Evolutionary conservation across 2,329 filamentous ascomycete species (phyloP).

Genomic region (Orbilia oligospora): DNA sequence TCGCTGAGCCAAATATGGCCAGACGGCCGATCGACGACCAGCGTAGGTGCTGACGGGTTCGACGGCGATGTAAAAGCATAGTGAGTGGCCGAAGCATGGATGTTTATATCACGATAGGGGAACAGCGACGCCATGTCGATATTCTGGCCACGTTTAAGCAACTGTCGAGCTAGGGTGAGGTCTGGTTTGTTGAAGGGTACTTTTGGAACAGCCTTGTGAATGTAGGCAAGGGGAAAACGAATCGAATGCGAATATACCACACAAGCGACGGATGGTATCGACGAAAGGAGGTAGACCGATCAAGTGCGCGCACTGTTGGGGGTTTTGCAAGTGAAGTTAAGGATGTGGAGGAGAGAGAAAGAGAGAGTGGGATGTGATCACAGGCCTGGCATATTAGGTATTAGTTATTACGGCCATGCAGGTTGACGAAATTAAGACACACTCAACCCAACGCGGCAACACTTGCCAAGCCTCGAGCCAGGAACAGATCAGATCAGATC

Average conservation of each 20-base stretch:
- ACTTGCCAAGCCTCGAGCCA: conserved; percentile 44
- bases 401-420: conserved; percentile 39
- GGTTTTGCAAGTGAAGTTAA: not conserved
- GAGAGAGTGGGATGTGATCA: conserved; percentile 42
- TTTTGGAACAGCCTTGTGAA: not conserved
- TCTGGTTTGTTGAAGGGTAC: not conserved
- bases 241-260: conserved; percentile 5
- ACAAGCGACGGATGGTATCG: conserved; percentile 11
- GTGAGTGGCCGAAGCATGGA: conserved; percentile 89
- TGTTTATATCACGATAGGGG: conserved; percentile 96
- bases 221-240: not conserved
- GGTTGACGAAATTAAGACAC: conserved; percentile 56
- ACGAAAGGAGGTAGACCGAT: conserved; percentile 5
- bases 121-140: conserved; percentile 71
- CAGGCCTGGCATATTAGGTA: conserved; percentile 8
- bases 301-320: not conserved
- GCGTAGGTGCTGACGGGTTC: conserved; percentile 85
- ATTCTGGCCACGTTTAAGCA: conserved; percentile 58
- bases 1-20: conserved; percentile 90
- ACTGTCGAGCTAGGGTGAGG: conserved; percentile 19
- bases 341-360: not conserved
- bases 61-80: conserved; percentile 98
- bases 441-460: conserved; percentile 49
- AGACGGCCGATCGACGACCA: conserved; percentile 91
- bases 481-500: conserved; percentile 32